These are phyloP conservation scores for Blastomyces emzantsi DNA, from an alignment of 2,329 filamentous ascomycete genomes.

Conservation along the genomic window DNA sequence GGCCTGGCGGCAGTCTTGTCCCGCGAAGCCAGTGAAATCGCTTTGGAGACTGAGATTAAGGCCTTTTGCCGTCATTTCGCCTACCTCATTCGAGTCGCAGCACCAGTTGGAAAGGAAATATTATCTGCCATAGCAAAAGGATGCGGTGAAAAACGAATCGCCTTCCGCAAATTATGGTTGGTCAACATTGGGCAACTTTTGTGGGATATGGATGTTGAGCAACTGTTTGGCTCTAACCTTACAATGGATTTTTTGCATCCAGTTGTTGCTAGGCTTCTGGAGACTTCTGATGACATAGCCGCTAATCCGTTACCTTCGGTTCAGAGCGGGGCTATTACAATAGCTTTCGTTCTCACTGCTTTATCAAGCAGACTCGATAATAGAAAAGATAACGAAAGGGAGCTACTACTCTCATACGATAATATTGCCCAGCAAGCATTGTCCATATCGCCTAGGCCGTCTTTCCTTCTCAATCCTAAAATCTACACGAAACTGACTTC, in stretches of 20 bases:
- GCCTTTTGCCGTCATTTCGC: slow-evolving; percentile 58
- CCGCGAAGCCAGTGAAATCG: slow-evolving; percentile 85
- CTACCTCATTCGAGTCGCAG: slow-evolving; percentile 52
- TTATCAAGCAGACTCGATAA: slow-evolving; percentile 50
- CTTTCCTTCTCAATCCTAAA: slow-evolving; percentile 74
- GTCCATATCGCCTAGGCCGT: slow-evolving; percentile 66
- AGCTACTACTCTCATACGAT: slow-evolving; percentile 27
- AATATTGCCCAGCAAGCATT: slow-evolving; percentile 57
- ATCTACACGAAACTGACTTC: slow-evolving; percentile 70
- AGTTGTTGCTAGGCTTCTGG: slow-evolving; percentile 43
- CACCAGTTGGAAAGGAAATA: slow-evolving; percentile 56
- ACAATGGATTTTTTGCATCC: slow-evolving; percentile 40
- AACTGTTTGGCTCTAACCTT: slow-evolving; percentile 41
- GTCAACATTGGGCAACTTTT: slow-evolving; percentile 64
- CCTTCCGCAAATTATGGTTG: slow-evolving; percentile 71
- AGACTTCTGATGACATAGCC: slow-evolving; percentile 67
- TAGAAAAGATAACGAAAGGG: slow-evolving; percentile 47
- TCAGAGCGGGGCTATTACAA: slow-evolving; percentile 73
- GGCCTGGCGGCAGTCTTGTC: slow-evolving; percentile 59
- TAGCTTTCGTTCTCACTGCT: slow-evolving; percentile 64
- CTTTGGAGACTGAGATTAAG: slow-evolving; percentile 64
- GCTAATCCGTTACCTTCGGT: slow-evolving; percentile 69
- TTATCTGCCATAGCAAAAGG: slow-evolving; percentile 71
- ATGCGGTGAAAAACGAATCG: slow-evolving; percentile 71
- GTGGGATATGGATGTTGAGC: slow-evolving; percentile 45